Conservation (phyloP, 306 rosid genomes). For the Cucumis melo region DNA sequence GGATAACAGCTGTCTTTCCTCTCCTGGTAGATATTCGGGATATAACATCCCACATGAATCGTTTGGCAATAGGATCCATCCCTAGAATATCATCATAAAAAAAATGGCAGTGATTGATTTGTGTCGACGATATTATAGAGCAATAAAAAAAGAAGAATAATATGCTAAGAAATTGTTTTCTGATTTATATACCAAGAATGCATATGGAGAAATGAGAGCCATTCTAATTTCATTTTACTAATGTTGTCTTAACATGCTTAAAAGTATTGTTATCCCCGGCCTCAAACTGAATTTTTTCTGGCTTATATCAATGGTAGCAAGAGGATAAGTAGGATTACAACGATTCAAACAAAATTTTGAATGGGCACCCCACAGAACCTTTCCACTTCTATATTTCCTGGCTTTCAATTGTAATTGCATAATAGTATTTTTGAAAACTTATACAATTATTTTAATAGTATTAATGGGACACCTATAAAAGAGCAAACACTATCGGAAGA, state of each 20-base stretch:
- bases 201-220: not conserved
- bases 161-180: not conserved
- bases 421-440: not conserved
- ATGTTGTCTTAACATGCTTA: not conserved
- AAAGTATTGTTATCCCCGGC: not conserved
- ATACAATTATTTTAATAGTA: not conserved
- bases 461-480: not conserved
- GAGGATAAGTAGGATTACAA: no score
- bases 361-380: no score
- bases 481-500: not conserved
- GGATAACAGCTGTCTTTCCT: constrained; percentile 93
- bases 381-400: not conserved
- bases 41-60: constrained; percentile 99
- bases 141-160: not conserved
- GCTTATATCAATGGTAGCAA: not conserved
- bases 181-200: not conserved
- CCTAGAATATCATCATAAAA: constrained; percentile 24
- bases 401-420: not conserved
- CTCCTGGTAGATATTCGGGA: constrained; percentile 79
- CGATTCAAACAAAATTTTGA: not conserved
- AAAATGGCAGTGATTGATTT: not conserved
- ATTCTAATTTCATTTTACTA: not conserved
- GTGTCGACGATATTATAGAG: not conserved
- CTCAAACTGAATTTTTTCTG: not conserved
- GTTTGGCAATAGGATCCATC: constrained; percentile 95